Evolutionary conservation across 2,329 filamentous ascomycete species (phyloP).

Genomic region (Plectosphaerella plurivora): DNA sequence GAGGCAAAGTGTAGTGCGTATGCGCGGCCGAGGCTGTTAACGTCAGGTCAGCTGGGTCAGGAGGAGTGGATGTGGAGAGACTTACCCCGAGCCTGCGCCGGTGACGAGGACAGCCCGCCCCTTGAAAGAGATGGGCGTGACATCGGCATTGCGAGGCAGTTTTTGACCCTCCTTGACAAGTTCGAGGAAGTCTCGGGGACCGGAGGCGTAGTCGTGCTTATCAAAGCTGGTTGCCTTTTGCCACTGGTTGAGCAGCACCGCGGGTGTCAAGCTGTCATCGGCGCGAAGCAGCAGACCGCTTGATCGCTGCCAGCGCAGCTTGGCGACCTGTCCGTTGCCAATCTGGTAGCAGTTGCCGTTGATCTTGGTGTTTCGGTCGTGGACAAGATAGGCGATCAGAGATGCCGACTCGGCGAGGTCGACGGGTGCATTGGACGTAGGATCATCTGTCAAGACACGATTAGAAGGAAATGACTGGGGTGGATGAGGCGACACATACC

Average conservation of each 20-base stretch:
- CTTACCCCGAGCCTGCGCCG: slow-evolving; percentile 2
- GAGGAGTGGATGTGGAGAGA: neutral
- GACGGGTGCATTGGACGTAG: neutral
- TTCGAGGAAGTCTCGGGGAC: slow-evolving; percentile 80
- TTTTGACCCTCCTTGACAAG: slow-evolving; percentile 80
- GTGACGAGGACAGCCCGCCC: slow-evolving; percentile 1
- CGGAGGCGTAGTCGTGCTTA: slow-evolving; percentile 73
- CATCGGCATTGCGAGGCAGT: slow-evolving; percentile 43
- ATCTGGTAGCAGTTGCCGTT: slow-evolving; percentile 88
- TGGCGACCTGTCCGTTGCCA: slow-evolving; percentile 85
- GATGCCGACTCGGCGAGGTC: slow-evolving; percentile 34
- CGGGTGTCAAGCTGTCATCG: slow-evolving; percentile 81
- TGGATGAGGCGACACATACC: slow-evolving; percentile 20
- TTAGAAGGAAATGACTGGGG: slow-evolving; percentile 2
- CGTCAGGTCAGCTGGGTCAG: neutral
- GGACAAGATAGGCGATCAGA: slow-evolving; percentile 80
- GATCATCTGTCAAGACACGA: slow-evolving; percentile 11
- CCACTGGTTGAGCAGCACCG: slow-evolving; percentile 86
- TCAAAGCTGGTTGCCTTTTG: slow-evolving; percentile 82
- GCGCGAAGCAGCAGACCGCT: slow-evolving; percentile 84
- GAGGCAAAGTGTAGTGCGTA: slow-evolving; percentile 3
- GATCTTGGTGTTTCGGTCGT: slow-evolving; percentile 77
- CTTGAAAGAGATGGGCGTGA: slow-evolving; percentile 30
- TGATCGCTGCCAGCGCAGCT: slow-evolving; percentile 90
- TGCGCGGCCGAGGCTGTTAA: neutral